Conservation (phyloP, 495 filamentous ascomycete species). For the Tuber indicum region DNA sequence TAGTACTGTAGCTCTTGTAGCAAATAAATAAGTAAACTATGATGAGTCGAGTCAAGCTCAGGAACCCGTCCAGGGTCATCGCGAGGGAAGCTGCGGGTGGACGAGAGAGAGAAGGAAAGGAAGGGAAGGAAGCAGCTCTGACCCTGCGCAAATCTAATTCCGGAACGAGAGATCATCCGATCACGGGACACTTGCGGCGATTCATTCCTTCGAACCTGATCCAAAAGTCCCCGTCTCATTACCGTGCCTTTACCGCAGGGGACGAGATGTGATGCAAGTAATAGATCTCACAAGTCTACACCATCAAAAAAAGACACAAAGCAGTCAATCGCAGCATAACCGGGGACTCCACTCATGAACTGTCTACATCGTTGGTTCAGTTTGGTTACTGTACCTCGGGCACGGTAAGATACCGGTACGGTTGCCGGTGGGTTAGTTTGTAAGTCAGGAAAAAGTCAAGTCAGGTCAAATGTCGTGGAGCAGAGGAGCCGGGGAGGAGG, state of each 20-base stretch:
- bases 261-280: neutral
- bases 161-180: slow-evolving; percentile 11
- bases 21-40: neutral
- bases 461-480: neutral
- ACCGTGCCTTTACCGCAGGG: neutral
- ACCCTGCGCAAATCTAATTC: slow-evolving; percentile 1
- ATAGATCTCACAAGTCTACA: neutral
- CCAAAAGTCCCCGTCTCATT: neutral
- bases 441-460: neutral
- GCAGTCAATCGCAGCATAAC: neutral
- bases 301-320: neutral
- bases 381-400: neutral
- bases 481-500: neutral
- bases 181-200: slow-evolving; percentile 8
- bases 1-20: too few relatives aligned
- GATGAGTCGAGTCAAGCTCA: neutral
- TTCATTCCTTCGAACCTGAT: slow-evolving; percentile 9
- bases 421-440: neutral
- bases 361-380: neutral
- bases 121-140: slow-evolving; percentile 5
- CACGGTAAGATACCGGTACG: neutral
- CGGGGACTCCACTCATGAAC: neutral
- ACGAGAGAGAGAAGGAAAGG: neutral
- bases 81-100: neutral
- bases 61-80: neutral